These are phyloP conservation scores for Coemansia nantahalensis DNA, from an alignment of 192 early-diverging fungal species.

Conservation along the genomic window DNA sequence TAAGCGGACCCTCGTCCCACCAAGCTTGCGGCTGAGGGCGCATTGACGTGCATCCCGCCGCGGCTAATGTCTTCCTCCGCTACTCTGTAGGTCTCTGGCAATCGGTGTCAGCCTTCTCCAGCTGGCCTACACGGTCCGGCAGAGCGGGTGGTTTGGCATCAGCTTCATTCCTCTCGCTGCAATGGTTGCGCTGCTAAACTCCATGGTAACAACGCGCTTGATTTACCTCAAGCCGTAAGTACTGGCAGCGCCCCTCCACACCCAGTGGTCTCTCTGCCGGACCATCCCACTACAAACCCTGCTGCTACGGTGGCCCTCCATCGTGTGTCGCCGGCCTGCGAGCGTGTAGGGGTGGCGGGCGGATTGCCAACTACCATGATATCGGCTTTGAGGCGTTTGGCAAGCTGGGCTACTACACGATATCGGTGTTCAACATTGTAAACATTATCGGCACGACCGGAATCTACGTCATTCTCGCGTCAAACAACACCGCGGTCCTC, in stretches of 20 bases:
- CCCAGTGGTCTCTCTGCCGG: too few species aligned
- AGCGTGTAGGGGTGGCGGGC: slow-evolving; percentile 39
- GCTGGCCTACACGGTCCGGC: slow-evolving; percentile 35
- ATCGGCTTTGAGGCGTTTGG: slow-evolving; percentile 47
- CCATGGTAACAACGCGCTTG: slow-evolving; percentile 31
- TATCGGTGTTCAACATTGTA: slow-evolving; percentile 40
- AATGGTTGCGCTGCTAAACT: slow-evolving; percentile 22
- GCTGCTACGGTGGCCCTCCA: too few species aligned
- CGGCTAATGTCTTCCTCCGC: too few species aligned
- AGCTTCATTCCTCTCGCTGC: slow-evolving; percentile 40
- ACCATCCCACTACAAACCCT: too few species aligned
- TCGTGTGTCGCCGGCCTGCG: too few species aligned
- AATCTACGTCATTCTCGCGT: slow-evolving; percentile 35
- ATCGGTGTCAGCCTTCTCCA: slow-evolving; percentile 46
- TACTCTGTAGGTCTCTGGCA: slow-evolving; percentile 28
- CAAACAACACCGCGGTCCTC: slow-evolving; percentile 39
- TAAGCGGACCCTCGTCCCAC: too few species aligned
- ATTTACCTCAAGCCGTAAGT: slow-evolving; percentile 52
- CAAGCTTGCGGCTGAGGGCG: background rate
- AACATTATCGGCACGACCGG: slow-evolving; percentile 46
- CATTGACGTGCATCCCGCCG: background rate
- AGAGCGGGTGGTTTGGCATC: slow-evolving; percentile 45
- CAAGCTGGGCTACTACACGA: slow-evolving; percentile 33
- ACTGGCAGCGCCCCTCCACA: background rate
- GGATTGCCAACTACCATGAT: slow-evolving; percentile 37